A percentile compares a stretch with the other conserved stretches of the same genome.
Evolutionary conservation across 1,284 basidiomycete genomes (phyloP).

Genomic region (Ustilago vetiveriae): DNA sequence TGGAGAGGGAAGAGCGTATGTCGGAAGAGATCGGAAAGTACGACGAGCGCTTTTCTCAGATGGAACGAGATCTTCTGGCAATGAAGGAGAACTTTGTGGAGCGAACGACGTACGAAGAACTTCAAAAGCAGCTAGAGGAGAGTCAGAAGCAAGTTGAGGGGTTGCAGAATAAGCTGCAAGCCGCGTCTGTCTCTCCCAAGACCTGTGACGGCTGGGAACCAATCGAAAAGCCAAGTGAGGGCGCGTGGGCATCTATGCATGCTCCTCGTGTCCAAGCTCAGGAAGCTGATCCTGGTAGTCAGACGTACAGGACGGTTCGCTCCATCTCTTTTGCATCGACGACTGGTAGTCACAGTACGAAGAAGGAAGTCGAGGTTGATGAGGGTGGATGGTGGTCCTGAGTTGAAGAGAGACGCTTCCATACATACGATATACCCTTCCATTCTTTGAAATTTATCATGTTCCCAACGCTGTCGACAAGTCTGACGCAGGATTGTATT

Average conservation of each 20-base stretch:
- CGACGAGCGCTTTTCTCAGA: slow-evolving; percentile 40
- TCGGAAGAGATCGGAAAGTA: slow-evolving; percentile 27
- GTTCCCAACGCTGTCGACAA: too few species aligned
- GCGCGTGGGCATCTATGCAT: slow-evolving; percentile 45
- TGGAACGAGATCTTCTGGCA: slow-evolving; percentile 47
- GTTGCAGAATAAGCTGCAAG: slow-evolving; percentile 23
- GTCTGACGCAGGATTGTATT: too few species aligned
- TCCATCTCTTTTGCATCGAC: slow-evolving; percentile 25
- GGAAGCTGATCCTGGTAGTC: neutral
- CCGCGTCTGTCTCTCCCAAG: neutral
- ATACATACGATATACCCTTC: too few species aligned
- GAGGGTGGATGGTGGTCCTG: slow-evolving; percentile 50
- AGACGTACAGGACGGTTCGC: neutral
- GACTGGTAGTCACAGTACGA: slow-evolving; percentile 1
- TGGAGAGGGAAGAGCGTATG: slow-evolving; percentile 26
- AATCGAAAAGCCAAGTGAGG: slow-evolving; percentile 5
- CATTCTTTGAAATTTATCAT: too few species aligned
- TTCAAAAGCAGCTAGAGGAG: slow-evolving; percentile 20
- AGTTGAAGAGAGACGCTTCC: too few species aligned
- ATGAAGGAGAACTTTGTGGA: slow-evolving; percentile 53
- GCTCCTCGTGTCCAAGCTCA: slow-evolving; percentile 7
- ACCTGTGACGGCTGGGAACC: slow-evolving; percentile 21
- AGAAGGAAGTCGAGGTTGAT: slow-evolving; percentile 36
- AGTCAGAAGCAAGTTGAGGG: slow-evolving; percentile 35
- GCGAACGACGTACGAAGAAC: slow-evolving; percentile 17